Evolutionary conservation across 176 grass and related monocot genomes (phyloP).

Genomic region (Bonia amplexicaulis): DNA sequence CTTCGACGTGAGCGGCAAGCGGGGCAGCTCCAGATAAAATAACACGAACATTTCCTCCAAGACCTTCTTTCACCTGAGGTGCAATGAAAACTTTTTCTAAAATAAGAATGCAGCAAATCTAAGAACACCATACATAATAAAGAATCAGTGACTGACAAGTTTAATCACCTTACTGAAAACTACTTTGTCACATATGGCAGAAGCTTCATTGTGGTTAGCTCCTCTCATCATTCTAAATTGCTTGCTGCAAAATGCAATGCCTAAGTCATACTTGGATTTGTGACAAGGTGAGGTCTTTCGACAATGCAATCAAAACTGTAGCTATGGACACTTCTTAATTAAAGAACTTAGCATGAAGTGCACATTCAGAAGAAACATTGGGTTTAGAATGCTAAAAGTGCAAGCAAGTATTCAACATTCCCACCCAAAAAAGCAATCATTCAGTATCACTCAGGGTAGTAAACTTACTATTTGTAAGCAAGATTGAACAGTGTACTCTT

Average conservation of each 20-base stretch:
- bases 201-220: slow-evolving; percentile 78
- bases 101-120: neutral
- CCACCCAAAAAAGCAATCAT: neutral
- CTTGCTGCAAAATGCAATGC: slow-evolving; percentile 64
- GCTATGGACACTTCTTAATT: neutral
- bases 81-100: neutral
- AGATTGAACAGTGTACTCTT: slow-evolving; percentile 78
- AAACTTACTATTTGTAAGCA: slow-evolving; percentile 90
- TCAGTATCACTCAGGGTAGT: neutral
- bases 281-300: slow-evolving; percentile 10
- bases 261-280: slow-evolving; percentile 11
- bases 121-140: neutral
- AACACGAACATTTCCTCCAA: slow-evolving; percentile 84
- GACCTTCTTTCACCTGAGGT: slow-evolving; percentile 73
- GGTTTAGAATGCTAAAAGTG: neutral
- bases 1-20: slow-evolving; percentile 79
- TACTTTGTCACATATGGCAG: slow-evolving; percentile 75
- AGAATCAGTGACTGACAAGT: neutral
- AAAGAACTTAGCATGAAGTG: slow-evolving; percentile 1
- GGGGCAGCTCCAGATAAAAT: slow-evolving; percentile 94
- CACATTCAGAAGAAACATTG: slow-evolving; percentile 6
- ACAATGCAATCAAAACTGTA: neutral
- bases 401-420: slow-evolving; percentile 8
- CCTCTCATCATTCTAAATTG: slow-evolving; percentile 80
- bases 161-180: slow-evolving; percentile 85